Evolutionary conservation across 2,329 filamentous ascomycete genomes (phyloP).

Genomic region (Thelonectria blattea): DNA sequence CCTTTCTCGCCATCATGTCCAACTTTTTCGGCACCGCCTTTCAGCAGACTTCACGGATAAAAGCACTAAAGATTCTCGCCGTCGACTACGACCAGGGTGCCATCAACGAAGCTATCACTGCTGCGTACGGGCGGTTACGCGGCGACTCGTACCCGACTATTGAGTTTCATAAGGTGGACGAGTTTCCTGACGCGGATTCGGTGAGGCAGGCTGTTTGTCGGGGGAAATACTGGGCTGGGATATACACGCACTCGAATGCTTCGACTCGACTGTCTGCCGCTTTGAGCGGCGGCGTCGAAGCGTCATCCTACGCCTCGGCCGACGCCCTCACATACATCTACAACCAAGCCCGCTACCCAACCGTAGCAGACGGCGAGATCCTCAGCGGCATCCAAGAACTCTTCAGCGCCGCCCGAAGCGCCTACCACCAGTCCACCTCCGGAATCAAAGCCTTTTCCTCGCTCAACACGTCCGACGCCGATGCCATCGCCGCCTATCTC

Average conservation of each 20-base stretch:
- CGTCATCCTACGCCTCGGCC: conserved; percentile 39
- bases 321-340: conserved; percentile 44
- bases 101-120: conserved; percentile 41
- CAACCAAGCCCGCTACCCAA: conserved; percentile 46
- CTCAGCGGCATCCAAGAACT: conserved; percentile 38
- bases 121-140: conserved; percentile 40
- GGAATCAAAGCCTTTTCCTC: conserved; percentile 26
- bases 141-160: conserved; percentile 41
- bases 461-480: conserved; percentile 31
- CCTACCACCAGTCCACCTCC: conserved; percentile 35
- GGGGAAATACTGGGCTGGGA: conserved; percentile 45
- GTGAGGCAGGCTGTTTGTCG: conserved; percentile 44
- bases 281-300: conserved; percentile 31
- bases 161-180: conserved; percentile 30
- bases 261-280: conserved; percentile 41
- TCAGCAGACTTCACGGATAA: conserved; percentile 27
- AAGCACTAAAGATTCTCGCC: conserved; percentile 37
- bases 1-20: conserved; percentile 34
- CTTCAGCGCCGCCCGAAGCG: conserved; percentile 31
- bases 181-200: conserved; percentile 36
- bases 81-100: conserved; percentile 41
- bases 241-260: conserved; percentile 42
- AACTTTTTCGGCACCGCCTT: conserved; percentile 45
- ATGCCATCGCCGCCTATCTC: conserved; percentile 39
- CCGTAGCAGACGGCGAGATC: conserved; percentile 38